phyloP scores from a whole-genome alignment of 2,329 filamentous ascomycete genomes.

The Scytalidium sp. region DNA sequence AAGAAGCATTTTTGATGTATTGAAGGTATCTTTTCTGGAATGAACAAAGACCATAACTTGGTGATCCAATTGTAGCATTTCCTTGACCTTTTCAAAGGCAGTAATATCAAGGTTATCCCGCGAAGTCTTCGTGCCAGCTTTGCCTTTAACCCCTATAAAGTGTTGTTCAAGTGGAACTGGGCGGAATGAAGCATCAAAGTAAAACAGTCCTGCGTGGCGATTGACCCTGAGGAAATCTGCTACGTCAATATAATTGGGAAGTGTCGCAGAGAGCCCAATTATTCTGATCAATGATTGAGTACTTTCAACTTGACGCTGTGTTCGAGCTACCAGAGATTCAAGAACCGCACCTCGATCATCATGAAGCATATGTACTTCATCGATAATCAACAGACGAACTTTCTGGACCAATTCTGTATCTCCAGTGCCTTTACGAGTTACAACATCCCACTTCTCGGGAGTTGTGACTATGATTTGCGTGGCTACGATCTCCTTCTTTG shows the following conservation, averaged over 20 bases:
- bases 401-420: constrained; percentile 98
- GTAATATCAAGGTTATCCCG: constrained; percentile 86
- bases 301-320: constrained; percentile 94
- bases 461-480: constrained; percentile 99
- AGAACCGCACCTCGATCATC: constrained; percentile 95
- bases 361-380: constrained; percentile 99
- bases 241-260: constrained; percentile 96
- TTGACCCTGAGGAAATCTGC: constrained; percentile 97
- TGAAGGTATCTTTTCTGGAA: constrained; percentile 88
- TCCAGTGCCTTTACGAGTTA: constrained; percentile 93
- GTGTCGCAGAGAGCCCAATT: constrained; percentile 88
- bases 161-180: constrained; percentile 96
- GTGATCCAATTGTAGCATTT: constrained; percentile 89
- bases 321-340: constrained; percentile 92
- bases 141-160: constrained; percentile 94
- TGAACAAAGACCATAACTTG: constrained; percentile 99
- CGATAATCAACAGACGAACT: constrained; percentile 91
- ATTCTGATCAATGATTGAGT: constrained; percentile 97
- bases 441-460: constrained; percentile 98
- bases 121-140: constrained; percentile 74
- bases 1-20: constrained; percentile 80
- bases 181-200: constrained; percentile 93
- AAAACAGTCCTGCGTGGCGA: constrained; percentile 87
- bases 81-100: constrained; percentile 89
- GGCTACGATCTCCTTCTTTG: constrained; percentile 90